A percentile compares a stretch with the other conserved stretches of the same genome.
phyloP scores from a whole-genome alignment of 768 basidiomycete genomes.

The Hebeloma cylindrosporum region DNA sequence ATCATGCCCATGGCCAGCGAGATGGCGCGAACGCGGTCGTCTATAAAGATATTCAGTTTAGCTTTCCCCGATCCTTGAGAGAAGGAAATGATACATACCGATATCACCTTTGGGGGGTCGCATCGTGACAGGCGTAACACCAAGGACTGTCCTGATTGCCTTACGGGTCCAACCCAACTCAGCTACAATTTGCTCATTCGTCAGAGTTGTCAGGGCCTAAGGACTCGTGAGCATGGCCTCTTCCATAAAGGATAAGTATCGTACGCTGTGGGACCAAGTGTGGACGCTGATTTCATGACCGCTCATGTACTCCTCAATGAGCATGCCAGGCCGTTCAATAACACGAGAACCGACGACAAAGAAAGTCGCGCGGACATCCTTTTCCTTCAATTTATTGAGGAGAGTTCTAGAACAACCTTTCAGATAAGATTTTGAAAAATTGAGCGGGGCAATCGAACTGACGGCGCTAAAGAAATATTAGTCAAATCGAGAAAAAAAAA shows the following conservation, averaged over 20 bases:
- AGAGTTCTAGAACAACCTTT: slow-evolving; percentile 45
- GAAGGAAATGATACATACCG: slow-evolving; percentile 33
- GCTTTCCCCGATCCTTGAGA: neutral
- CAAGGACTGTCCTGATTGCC: slow-evolving; percentile 74
- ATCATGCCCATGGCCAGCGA: slow-evolving; percentile 86
- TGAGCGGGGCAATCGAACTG: slow-evolving; percentile 19
- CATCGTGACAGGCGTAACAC: slow-evolving; percentile 77
- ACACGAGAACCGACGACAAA: slow-evolving; percentile 88
- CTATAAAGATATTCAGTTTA: slow-evolving; percentile 31
- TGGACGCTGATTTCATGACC: slow-evolving; percentile 83
- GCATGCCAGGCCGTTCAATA: slow-evolving; percentile 70
- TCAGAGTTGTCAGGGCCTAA: slow-evolving; percentile 65
- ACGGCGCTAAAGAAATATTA: slow-evolving; percentile 45
- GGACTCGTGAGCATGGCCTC: neutral
- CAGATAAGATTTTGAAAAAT: slow-evolving; percentile 9
- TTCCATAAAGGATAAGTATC: slow-evolving; percentile 10
- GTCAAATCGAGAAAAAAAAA: neutral
- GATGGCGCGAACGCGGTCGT: slow-evolving; percentile 92
- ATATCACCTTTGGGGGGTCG: slow-evolving; percentile 84
- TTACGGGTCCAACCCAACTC: slow-evolving; percentile 92
- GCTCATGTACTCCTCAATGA: slow-evolving; percentile 76
- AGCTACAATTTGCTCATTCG: slow-evolving; percentile 84
- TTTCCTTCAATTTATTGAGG: slow-evolving; percentile 65
- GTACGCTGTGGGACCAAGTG: slow-evolving; percentile 84
- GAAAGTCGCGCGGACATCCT: slow-evolving; percentile 77